A percentile compares a stretch with the other conserved stretches of the same genome.
phyloP scores from a whole-genome alignment of 2,329 filamentous ascomycete species.

The Trichoderma aggressivum region DNA sequence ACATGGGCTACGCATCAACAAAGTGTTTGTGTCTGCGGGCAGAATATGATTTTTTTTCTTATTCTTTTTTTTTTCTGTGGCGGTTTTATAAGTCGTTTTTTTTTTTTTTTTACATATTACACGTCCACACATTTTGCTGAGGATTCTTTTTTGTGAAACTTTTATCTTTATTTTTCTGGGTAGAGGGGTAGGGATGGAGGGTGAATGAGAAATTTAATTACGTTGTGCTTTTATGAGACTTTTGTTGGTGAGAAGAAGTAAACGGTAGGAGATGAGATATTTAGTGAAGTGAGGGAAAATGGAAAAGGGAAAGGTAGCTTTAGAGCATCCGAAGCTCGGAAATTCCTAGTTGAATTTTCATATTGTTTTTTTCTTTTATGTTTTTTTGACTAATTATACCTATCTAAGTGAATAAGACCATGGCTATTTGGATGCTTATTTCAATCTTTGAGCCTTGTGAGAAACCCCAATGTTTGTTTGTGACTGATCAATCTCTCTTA shows the following conservation, averaged over 20 bases:
- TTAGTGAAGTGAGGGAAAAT: not conserved
- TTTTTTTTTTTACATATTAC: not conserved
- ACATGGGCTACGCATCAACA: conserved; percentile 8
- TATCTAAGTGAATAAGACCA: not conserved
- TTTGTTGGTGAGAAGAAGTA: not conserved
- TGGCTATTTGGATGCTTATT: conserved; percentile 3
- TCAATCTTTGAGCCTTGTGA: not conserved
- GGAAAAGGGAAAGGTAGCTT: not conserved
- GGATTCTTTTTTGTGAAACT: not conserved
- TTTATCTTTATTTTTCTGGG: not conserved
- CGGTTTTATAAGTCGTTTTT: not conserved
- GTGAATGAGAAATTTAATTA: not conserved
- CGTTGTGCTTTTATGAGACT: not conserved
- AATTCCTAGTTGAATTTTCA: not conserved
- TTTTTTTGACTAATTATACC: not conserved
- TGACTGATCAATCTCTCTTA: not conserved
- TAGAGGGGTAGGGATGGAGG: not conserved
- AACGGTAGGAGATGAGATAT: not conserved
- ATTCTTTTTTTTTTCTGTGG: not conserved
- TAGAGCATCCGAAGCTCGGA: not conserved
- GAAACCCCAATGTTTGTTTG: not conserved
- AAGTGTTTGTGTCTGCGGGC: conserved; percentile 7
- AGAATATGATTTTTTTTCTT: not conserved
- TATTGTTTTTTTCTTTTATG: not conserved
- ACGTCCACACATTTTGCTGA: not conserved